A percentile compares a stretch with the other conserved stretches of the same genome.
These are phyloP conservation scores for Lodderomyces pseudojiufengensis DNA, from an alignment of 1,139 yeast genomes.

Conservation along the genomic window DNA sequence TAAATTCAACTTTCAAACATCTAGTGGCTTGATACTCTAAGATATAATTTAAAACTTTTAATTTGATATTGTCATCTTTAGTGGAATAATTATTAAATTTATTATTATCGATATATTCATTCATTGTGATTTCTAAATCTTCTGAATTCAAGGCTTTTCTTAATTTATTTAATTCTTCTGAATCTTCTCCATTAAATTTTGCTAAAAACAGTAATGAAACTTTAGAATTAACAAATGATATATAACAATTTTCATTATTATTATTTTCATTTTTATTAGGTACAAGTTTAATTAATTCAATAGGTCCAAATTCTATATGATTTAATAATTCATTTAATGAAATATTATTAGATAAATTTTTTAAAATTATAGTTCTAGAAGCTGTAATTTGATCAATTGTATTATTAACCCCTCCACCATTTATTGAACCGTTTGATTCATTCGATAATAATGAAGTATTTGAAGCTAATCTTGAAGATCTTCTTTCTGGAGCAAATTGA, in stretches of 20 bases:
- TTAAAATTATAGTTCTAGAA: constrained; percentile 38
- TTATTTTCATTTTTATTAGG: neutral
- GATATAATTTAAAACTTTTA: constrained; percentile 42
- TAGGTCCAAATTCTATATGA: constrained; percentile 41
- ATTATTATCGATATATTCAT: constrained; percentile 19
- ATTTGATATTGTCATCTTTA: constrained; percentile 36
- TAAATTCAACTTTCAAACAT: constrained; percentile 23
- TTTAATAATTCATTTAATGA: constrained; percentile 31
- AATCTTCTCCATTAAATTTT: constrained; percentile 33
- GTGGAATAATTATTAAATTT: constrained; percentile 3
- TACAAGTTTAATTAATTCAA: constrained; percentile 36
- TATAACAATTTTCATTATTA: constrained; percentile 27
- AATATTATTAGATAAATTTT: constrained; percentile 26
- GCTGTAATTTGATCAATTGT: constrained; percentile 10
- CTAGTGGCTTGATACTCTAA: constrained; percentile 41
- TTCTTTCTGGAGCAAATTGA: too few species aligned
- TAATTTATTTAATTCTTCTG: constrained; percentile 24
- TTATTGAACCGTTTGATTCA: neutral
- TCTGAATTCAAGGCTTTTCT: constrained; percentile 27
- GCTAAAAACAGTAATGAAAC: constrained; percentile 33
- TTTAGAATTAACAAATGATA: constrained; percentile 40
- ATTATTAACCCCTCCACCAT: neutral
- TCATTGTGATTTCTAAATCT: constrained; percentile 29
- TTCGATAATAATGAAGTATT: too few species aligned
- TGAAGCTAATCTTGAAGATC: too few species aligned